phyloP scores from a whole-genome alignment of 768 basidiomycete species.

The Tremella mesenterica region DNA sequence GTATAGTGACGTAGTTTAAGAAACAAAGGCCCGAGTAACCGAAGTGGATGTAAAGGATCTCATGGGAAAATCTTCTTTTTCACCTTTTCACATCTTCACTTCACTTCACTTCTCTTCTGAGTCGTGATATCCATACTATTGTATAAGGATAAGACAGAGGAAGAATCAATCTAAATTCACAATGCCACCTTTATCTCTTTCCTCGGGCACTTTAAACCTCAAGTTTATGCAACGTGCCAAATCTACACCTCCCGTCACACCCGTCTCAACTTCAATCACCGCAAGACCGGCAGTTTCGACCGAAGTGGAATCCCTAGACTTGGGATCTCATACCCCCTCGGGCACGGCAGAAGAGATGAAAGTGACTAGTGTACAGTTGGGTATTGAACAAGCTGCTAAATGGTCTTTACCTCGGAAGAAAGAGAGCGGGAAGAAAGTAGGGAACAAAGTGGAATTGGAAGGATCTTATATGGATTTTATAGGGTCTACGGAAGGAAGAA shows the following conservation, averaged over 20 bases:
- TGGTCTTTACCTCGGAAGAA: not conserved
- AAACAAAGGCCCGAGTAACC: not conserved
- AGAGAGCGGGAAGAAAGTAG: not conserved
- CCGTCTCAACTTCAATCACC: not conserved
- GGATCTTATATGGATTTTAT: no score
- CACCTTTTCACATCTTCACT: not conserved
- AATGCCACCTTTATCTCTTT: slow-evolving; percentile 21
- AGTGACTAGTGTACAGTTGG: not conserved
- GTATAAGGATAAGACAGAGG: not conserved
- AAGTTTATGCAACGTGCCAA: slow-evolving; percentile 39
- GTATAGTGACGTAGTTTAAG: not conserved
- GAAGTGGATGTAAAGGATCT: not conserved
- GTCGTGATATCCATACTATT: not conserved
- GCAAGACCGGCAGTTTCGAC: not conserved
- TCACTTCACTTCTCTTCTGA: not conserved
- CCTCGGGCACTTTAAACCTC: slow-evolving; percentile 30
- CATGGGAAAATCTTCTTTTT: not conserved
- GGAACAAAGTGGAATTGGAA: no score
- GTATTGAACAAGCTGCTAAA: not conserved
- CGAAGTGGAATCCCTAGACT: not conserved
- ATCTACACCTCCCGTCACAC: slow-evolving; percentile 1
- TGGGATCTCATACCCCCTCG: no score
- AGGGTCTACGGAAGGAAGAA: no score
- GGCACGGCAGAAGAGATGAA: no score
- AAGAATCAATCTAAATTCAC: slow-evolving; percentile 3